phyloP scores from a whole-genome alignment of 352 stramenopile species.

The Phytophthora pinifolia region DNA sequence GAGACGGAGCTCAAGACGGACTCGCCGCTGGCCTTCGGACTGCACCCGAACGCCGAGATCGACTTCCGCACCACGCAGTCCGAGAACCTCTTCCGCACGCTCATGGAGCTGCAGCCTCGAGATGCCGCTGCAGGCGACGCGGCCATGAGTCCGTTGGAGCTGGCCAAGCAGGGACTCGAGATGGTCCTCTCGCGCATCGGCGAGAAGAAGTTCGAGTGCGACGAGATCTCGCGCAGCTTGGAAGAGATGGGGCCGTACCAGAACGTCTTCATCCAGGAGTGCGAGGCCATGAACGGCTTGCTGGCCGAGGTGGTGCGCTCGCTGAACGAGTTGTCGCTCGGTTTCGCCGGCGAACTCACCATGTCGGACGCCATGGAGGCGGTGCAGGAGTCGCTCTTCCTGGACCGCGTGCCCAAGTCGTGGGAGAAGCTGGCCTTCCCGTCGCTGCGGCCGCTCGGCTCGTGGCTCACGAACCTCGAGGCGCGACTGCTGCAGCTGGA shows the following conservation, averaged over 20 bases:
- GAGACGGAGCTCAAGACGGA: conserved; percentile 96
- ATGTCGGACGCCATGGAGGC: conserved; percentile 98
- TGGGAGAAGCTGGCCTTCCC: conserved; percentile 97
- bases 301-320: conserved; percentile 95
- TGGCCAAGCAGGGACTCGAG: conserved; percentile 89
- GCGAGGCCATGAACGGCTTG: conserved; percentile 96
- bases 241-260: conserved; percentile 95
- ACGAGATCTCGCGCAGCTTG: conserved; percentile 93
- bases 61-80: conserved; percentile 97
- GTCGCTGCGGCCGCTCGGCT: conserved; percentile 87
- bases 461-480: conserved; percentile 95
- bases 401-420: conserved; percentile 91
- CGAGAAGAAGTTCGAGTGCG: conserved; percentile 97
- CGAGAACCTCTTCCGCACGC: conserved; percentile 94
- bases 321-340: conserved; percentile 96
- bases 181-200: conserved; percentile 95
- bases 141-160: conserved; percentile 90
- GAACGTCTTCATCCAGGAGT: conserved; percentile 98
- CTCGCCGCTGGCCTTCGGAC: conserved; percentile 96
- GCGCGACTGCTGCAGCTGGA: conserved; percentile 93
- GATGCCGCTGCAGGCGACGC: conserved; percentile 87
- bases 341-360: conserved; percentile 96
- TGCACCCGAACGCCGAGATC: conserved; percentile 98
- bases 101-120: conserved; percentile 96
- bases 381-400: conserved; percentile 93